phyloP scores from a whole-genome alignment of 2,329 filamentous ascomycete species.

The Cordyceps pruinosa region DNA sequence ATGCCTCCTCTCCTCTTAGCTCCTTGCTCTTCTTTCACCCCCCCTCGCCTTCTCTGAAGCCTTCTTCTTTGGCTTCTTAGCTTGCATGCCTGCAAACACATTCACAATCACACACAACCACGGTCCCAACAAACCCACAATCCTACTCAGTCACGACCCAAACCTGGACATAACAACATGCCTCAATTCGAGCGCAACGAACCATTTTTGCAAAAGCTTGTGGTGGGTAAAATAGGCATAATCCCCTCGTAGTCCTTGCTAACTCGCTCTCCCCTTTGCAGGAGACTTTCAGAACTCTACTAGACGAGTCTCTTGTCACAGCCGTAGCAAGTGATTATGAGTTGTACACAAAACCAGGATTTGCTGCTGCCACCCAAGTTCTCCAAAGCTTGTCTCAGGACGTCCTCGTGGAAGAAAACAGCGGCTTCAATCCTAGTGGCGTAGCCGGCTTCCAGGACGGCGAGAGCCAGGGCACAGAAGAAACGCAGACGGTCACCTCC shows the following conservation, averaged over 20 bases:
- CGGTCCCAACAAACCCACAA: too few species aligned
- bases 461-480: conserved; percentile 18
- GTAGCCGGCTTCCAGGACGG: conserved; percentile 41
- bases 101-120: too few species aligned
- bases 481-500: conserved; percentile 18
- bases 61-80: too few species aligned
- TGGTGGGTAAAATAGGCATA: background rate
- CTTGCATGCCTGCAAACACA: too few species aligned
- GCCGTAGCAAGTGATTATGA: conserved; percentile 72
- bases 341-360: conserved; percentile 44
- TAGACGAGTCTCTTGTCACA: conserved; percentile 72
- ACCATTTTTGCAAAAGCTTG: background rate
- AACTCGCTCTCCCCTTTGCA: conserved; percentile 25
- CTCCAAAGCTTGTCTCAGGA: conserved; percentile 60
- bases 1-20: too few species aligned
- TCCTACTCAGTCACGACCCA: too few species aligned
- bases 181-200: conserved; percentile 1
- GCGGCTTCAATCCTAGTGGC: conserved; percentile 72
- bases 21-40: too few species aligned
- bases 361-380: conserved; percentile 47
- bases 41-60: too few species aligned
- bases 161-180: background rate
- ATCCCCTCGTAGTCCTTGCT: background rate
- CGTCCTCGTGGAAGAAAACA: conserved; percentile 61
- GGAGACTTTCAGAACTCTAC: conserved; percentile 63